These are phyloP conservation scores for Flaveria brownii DNA, from an alignment of 129 eudicot species.

Conservation along the genomic window DNA sequence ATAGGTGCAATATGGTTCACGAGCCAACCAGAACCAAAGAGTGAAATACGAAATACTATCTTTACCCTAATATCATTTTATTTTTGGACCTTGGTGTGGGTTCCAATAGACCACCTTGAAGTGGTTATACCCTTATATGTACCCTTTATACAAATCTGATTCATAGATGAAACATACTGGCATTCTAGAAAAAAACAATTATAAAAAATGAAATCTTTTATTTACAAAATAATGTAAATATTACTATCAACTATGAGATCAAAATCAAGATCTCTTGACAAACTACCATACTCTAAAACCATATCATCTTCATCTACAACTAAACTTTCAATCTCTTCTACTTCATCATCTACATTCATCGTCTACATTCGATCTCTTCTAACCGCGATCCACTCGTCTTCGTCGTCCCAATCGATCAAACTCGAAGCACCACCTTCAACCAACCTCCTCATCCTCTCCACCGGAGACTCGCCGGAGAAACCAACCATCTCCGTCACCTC, in stretches of 20 bases:
- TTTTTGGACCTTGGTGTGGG: too few species aligned
- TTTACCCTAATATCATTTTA: too few species aligned
- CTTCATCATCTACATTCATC: conserved; percentile 29
- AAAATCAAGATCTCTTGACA: conserved; percentile 24
- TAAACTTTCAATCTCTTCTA: conserved; percentile 34
- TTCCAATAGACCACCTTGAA: too few species aligned
- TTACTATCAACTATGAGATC: conserved; percentile 26
- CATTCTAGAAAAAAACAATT: background rate
- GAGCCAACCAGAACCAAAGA: too few species aligned
- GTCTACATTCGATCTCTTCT: conserved; percentile 39
- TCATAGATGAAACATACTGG: background rate
- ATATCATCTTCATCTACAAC: conserved; percentile 28
- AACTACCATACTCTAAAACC: conserved; percentile 29
- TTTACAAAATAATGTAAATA: conserved; percentile 16
- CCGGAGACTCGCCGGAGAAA: conserved; percentile 35
- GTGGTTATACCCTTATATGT: too few species aligned
- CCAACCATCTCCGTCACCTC: conserved; percentile 1
- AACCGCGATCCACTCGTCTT: conserved; percentile 66
- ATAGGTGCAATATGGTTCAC: too few species aligned
- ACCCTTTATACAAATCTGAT: too few species aligned
- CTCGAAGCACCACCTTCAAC: conserved; percentile 25
- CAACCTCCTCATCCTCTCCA: conserved; percentile 52
- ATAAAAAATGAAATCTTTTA: conserved; percentile 17
- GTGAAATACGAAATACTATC: too few species aligned
- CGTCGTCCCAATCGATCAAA: conserved; percentile 52